These are phyloP conservation scores for Umbelopsis sp. DNA, from an alignment of 371 early-diverging fungal genomes.

Conservation along the genomic window DNA sequence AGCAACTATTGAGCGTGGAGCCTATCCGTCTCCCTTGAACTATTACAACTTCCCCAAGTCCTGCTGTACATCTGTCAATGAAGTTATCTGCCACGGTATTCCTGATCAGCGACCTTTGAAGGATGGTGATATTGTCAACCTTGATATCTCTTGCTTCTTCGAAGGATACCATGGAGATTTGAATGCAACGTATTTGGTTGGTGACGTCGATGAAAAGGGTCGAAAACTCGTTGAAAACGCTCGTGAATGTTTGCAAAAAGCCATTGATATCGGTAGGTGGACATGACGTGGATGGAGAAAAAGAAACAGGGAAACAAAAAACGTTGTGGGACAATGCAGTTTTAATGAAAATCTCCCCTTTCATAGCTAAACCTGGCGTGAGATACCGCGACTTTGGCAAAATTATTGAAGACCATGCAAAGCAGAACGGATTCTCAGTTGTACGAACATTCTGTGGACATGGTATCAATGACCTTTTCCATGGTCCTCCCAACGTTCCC, in stretches of 20 bases:
- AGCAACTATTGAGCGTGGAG: slow-evolving; percentile 83
- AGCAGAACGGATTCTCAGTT: slow-evolving; percentile 87
- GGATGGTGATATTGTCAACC: slow-evolving; percentile 93
- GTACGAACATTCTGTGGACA: slow-evolving; percentile 95
- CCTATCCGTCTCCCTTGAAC: slow-evolving; percentile 96
- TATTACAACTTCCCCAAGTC: slow-evolving; percentile 93
- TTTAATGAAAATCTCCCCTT: background rate
- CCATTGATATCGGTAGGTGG: slow-evolving; percentile 80
- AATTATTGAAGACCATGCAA: slow-evolving; percentile 88
- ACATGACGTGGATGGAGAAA: background rate
- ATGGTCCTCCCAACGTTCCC: slow-evolving; percentile 90
- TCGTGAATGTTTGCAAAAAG: slow-evolving; percentile 82
- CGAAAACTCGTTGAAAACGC: slow-evolving; percentile 76
- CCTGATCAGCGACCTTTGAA: slow-evolving; percentile 85
- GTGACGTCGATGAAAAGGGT: slow-evolving; percentile 82
- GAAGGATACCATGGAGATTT: slow-evolving; percentile 93
- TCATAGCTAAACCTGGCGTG: slow-evolving; percentile 83
- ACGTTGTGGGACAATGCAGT: background rate
- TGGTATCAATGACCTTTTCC: slow-evolving; percentile 90
- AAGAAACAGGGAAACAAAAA: background rate
- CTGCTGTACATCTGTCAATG: slow-evolving; percentile 70
- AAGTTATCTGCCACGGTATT: slow-evolving; percentile 88
- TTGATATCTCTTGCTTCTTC: slow-evolving; percentile 87
- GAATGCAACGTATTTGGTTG: slow-evolving; percentile 89
- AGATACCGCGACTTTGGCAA: slow-evolving; percentile 93